Base-by-base conservation (phyloP, 441 rosid genomes). In the Erodium moschatum region DNA sequence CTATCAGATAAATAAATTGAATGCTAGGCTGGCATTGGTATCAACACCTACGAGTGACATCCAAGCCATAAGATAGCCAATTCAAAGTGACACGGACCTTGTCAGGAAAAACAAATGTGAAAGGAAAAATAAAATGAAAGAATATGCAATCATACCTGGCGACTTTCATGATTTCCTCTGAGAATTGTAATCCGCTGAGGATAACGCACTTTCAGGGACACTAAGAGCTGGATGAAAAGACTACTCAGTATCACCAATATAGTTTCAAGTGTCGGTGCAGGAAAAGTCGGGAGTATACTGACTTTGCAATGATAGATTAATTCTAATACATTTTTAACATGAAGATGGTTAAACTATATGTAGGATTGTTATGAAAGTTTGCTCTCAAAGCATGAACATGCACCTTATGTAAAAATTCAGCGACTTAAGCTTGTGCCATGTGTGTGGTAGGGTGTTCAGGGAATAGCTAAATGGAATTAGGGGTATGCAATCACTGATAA, bases 101-200 rank as follows among this genome's bases (percentile, higher is more conserved):
- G 60, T 21, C n/a, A 24, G 65, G 63, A 61, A 67, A 56, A 12
- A 5, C 33, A 65, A 42, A 29, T 58, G 63, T 42, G 12, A 65
- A 67, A 40, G 50, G 12, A 6, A 54, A 52, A 44, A 29, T 1
- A 54, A 52, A 44, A 29, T 1, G 56, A 58, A 44, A 35, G 63
- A 20, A 19, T 58, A 21, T 19, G 24, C 63, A 19, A 8, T 58
- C 29, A 20, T 66, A 90, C 88, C 78, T 90, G 96, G 64, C 96
- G 84, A 76, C 96, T 90, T 79, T 90, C 94, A 40, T 90, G 96
- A 71, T 90, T 90, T 73, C 92, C 96, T 81, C 92, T 85, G 69
- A 88, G 90, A 82, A 88, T 88, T 65, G 93, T 88, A 67, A 88
- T 85, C 74, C 93, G 82, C 77, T 88, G 63, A 58, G 82, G 87